Evolutionary conservation across 1,284 basidiomycete genomes (phyloP).

Genomic region (Cryptococcus sp.): DNA sequence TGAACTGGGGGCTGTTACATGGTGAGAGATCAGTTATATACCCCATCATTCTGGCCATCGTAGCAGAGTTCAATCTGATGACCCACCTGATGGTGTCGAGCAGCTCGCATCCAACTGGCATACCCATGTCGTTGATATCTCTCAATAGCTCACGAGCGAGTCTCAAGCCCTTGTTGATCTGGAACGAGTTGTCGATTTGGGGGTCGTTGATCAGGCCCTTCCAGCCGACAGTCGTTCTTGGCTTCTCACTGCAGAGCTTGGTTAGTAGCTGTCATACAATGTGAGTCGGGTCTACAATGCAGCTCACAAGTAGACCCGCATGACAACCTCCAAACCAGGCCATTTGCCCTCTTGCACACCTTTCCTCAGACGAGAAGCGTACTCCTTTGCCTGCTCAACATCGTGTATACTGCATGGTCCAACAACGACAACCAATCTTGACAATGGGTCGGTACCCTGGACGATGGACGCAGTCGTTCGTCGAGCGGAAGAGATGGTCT

Average conservation of each 20-base stretch:
- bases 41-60: not conserved
- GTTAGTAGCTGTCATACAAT: not conserved
- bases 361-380: conserved; percentile 73
- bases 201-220: conserved; percentile 89
- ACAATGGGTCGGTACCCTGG: conserved; percentile 69
- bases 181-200: conserved; percentile 52
- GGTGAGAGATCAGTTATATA: not conserved
- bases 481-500: conserved; percentile 77
- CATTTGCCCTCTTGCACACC: conserved; percentile 66
- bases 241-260: conserved; percentile 49
- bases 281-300: not conserved
- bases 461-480: conserved; percentile 74
- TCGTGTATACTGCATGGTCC: conserved; percentile 97
- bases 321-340: conserved; percentile 79
- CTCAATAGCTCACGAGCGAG: conserved; percentile 84
- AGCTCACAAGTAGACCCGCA: conserved; percentile 85
- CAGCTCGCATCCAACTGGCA: conserved; percentile 87
- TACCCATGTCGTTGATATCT: conserved; percentile 79
- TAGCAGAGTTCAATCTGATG: not conserved
- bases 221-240: conserved; percentile 79
- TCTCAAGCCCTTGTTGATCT: conserved; percentile 96
- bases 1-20: conserved; percentile 76
- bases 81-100: conserved; percentile 57
- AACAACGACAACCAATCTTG: conserved; percentile 83
- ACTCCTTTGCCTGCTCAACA: conserved; percentile 83